A percentile compares a stretch with the other conserved stretches of the same genome.
These are phyloP conservation scores for Auriscalpium orientale DNA, from an alignment of 768 basidiomycete genomes.

Conservation along the genomic window DNA sequence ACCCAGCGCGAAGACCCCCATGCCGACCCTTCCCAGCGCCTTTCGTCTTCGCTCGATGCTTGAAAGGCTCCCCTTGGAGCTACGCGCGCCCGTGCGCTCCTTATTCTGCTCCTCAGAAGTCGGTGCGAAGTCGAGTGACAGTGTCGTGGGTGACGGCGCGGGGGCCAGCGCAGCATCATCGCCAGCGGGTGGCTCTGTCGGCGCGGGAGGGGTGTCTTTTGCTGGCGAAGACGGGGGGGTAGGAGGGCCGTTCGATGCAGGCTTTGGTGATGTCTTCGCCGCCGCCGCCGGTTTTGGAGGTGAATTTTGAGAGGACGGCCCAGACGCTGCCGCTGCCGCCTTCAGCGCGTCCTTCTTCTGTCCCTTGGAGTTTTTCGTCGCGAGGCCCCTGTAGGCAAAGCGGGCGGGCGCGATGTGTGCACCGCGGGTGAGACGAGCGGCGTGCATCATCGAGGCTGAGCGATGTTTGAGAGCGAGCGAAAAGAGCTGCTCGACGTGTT, in stretches of 20 bases:
- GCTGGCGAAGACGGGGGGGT: not conserved
- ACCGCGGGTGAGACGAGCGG: conserved; percentile 3
- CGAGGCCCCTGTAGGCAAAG: not conserved
- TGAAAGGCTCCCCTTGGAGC: conserved; percentile 71
- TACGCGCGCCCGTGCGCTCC: conserved; percentile 66
- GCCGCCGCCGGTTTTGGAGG: too few species aligned
- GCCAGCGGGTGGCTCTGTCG: not conserved
- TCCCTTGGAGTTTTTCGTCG: not conserved
- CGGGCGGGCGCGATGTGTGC: not conserved
- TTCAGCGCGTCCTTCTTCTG: not conserved
- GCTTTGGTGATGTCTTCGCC: too few species aligned
- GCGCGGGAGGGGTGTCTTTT: not conserved
- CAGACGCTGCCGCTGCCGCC: not conserved
- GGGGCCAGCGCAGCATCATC: conserved; percentile 14
- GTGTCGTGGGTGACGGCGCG: conserved; percentile 27
- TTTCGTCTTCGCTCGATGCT: conserved; percentile 68
- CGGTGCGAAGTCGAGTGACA: conserved; percentile 55
- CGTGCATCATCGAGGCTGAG: not conserved
- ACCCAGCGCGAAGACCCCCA: conserved; percentile 48
- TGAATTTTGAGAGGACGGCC: not conserved
- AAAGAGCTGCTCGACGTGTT: too few species aligned
- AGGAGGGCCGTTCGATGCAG: not conserved
- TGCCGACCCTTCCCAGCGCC: conserved; percentile 44
- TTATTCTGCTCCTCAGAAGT: conserved; percentile 33
- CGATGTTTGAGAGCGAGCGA: too few species aligned